Conservation (phyloP, 108 stramenopile genomes). For the Skeletonema grethae region DNA sequence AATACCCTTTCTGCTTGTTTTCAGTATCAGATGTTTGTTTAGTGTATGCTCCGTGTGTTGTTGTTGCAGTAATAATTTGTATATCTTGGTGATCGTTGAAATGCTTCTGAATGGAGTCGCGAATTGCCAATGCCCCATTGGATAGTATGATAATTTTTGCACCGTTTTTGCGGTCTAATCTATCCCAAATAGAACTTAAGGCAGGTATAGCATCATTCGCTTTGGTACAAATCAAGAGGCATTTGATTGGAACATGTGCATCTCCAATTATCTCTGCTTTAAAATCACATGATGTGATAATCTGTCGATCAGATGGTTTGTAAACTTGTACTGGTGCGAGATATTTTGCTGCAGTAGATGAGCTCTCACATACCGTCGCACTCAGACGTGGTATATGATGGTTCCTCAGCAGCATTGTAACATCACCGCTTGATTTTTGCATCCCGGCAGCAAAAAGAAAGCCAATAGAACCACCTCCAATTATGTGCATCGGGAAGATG, state of each 20-base stretch:
- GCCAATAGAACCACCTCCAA: slow-evolving; percentile 46
- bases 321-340: slow-evolving; percentile 18
- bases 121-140: slow-evolving; percentile 48
- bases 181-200: slow-evolving; percentile 20
- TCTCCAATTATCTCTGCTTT: slow-evolving; percentile 27
- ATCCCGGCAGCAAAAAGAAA: slow-evolving; percentile 32
- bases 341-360: background rate
- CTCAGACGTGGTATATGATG: slow-evolving; percentile 25
- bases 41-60: slow-evolving; percentile 46
- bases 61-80: slow-evolving; percentile 33
- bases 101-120: slow-evolving; percentile 30
- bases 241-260: slow-evolving; percentile 12
- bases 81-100: slow-evolving; percentile 6
- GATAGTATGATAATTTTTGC: slow-evolving; percentile 42
- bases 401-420: slow-evolving; percentile 30
- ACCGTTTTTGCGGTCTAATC: slow-evolving; percentile 5
- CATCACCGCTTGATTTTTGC: slow-evolving; percentile 6
- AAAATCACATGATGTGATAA: slow-evolving; percentile 7
- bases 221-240: slow-evolving; percentile 43
- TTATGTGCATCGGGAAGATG: slow-evolving; percentile 36
- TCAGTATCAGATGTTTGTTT: background rate
- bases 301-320: background rate
- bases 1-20: background rate
- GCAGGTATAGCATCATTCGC: slow-evolving; percentile 44
- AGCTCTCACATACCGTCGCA: background rate